These are phyloP conservation scores for Saxophila tyrrhenica DNA, from an alignment of 495 filamentous ascomycete genomes.

Conservation along the genomic window DNA sequence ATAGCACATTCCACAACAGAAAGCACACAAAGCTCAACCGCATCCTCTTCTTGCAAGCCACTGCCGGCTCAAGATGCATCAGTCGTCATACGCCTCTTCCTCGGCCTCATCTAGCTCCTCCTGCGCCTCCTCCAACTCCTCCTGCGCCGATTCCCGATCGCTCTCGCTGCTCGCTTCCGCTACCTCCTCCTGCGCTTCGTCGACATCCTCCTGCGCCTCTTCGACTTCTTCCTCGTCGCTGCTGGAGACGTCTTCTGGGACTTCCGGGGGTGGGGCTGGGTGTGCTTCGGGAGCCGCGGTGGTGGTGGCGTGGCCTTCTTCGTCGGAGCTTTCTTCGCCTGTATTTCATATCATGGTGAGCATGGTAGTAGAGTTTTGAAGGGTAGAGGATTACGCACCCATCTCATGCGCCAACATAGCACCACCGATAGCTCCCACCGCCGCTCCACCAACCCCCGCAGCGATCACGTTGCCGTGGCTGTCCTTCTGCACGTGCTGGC, in stretches of 20 bases:
- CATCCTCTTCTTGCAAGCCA: not conserved
- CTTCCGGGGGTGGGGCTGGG: slow-evolving; percentile 1
- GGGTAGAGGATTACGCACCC: not conserved
- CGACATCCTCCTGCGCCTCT: slow-evolving; percentile 1
- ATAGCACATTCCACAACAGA: too few species aligned
- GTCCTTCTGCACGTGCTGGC: not conserved
- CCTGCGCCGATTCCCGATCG: slow-evolving; percentile 16
- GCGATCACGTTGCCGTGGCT: not conserved
- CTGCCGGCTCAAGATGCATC: too few species aligned
- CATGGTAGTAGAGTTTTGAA: not conserved
- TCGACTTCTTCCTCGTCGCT: slow-evolving; percentile 1
- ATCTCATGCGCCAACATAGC: not conserved
- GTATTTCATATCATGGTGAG: not conserved
- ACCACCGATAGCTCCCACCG: slow-evolving; percentile 1
- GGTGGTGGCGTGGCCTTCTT: not conserved
- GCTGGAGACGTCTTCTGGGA: slow-evolving; percentile 4
- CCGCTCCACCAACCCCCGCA: slow-evolving; percentile 1
- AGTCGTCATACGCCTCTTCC: slow-evolving; percentile 47
- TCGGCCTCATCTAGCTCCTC: slow-evolving; percentile 36
- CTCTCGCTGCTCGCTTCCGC: slow-evolving; percentile 18
- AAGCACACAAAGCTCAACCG: not conserved
- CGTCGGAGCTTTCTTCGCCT: not conserved
- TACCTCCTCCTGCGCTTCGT: slow-evolving; percentile 7
- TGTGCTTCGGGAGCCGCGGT: not conserved
- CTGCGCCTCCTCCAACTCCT: slow-evolving; percentile 1